Evolutionary conservation across 768 basidiomycete species (phyloP), one percentile per base, ranked within the genome.

Genomic region (Phlegmacium glaucopus): DNA sequence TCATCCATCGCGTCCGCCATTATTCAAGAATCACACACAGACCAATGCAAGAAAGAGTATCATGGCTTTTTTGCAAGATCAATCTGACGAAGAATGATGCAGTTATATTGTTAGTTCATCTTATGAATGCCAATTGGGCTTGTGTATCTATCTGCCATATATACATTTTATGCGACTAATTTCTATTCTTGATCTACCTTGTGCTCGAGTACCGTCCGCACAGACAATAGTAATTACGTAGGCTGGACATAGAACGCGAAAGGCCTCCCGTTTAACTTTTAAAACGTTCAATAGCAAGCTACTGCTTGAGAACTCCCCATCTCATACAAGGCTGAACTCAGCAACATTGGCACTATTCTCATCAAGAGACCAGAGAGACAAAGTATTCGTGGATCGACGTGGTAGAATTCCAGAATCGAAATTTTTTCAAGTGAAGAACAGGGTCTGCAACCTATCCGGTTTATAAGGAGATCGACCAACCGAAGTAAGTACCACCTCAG

Each of bases 51-150:
- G 76, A 15, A 69, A 71, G 47, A 85, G 80, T 49, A 87, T 90
- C 42, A 78, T 77, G 71, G 84, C 82, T 5, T 90, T 90, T 61
- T 67, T 90, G 49, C 73, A 67, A 32, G 83, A 86, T 55, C 84
- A 89, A 57, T 87, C 85, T 55, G 84, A 85, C 30, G 76, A 78
- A 15, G 80, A 82, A 15, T 56, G 27, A 45, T 17, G 17, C 5
- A 28, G 29, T 6, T 16, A 10, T 22, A 25, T 44, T 22, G 5
- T 41, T 28, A 27, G 4, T 13, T 27, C n/a, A n/a, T n/a, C n/a
- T n/a, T n/a, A n/a, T n/a, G n/a, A 27, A 26, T 36, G 34, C 18
- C 30, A 29, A 27, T 29, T 29, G 12, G 42, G 2, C 30, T 29
- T 18, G 26, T n/a, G 13, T 22, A 22, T 22, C 22, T 22, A 22